Percentiles rank a stretch among this genome's conserved stretches.
These are phyloP conservation scores for Sugiyamaella japonica DNA, from an alignment of 1,139 yeast genomes.

Conservation along the genomic window DNA sequence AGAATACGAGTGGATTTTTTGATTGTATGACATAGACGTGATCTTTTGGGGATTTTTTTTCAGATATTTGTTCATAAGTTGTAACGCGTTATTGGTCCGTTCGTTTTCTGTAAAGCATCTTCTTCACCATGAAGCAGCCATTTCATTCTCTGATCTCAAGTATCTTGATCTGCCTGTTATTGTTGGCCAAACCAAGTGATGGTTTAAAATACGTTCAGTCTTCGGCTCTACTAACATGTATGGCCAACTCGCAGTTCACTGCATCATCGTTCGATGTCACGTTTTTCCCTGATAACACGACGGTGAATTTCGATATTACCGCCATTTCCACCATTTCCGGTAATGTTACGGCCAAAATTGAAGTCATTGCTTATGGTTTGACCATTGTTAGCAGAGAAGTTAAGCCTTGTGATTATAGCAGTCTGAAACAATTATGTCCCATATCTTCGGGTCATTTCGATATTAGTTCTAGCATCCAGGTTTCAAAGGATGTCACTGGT, in stretches of 20 bases:
- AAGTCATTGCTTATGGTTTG: constrained; percentile 83
- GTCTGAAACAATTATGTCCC: constrained; percentile 65
- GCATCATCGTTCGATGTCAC: constrained; percentile 82
- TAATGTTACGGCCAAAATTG: constrained; percentile 64
- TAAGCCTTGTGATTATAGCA: constrained; percentile 58
- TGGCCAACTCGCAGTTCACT: constrained; percentile 84
- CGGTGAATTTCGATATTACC: constrained; percentile 65
- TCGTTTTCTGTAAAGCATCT: not conserved
- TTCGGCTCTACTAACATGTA: constrained; percentile 85
- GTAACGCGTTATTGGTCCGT: not conserved
- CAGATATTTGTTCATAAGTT: not conserved
- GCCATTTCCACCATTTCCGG: constrained; percentile 82
- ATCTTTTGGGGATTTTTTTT: not conserved
- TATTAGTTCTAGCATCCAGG: constrained; percentile 53
- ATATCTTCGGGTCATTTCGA: constrained; percentile 85
- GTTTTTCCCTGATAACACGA: constrained; percentile 62
- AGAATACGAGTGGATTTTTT: too few relatives aligned
- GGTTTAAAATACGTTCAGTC: constrained; percentile 47
- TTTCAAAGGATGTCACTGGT: constrained; percentile 41
- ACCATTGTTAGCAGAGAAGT: constrained; percentile 56
- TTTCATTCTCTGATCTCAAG: not conserved
- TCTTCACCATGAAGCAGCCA: not conserved
- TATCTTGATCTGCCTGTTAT: not conserved
- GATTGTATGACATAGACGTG: too few relatives aligned
- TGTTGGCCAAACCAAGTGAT: constrained; percentile 11